These are phyloP conservation scores for Mycosarcoma mackinlayi DNA, from an alignment of 1,284 basidiomycete genomes.

Conservation along the genomic window DNA sequence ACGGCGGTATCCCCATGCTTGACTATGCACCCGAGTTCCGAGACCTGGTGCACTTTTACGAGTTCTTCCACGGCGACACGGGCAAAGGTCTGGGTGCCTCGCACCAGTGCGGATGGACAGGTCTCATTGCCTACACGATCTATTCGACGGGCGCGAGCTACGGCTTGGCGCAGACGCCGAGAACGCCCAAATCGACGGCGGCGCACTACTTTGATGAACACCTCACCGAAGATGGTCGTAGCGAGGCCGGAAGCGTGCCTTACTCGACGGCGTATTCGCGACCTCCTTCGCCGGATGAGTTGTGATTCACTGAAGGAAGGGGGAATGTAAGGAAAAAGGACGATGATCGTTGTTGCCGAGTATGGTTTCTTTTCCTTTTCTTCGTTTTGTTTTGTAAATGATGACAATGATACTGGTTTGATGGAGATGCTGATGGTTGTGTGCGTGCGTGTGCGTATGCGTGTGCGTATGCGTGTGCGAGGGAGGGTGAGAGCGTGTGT, in stretches of 20 bases:
- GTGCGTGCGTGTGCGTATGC: not conserved
- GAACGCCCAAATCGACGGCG: conserved; percentile 86
- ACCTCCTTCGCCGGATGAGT: conserved; percentile 62
- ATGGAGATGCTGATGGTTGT: too few species aligned
- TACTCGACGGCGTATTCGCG: conserved; percentile 53
- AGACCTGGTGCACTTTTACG: conserved; percentile 95
- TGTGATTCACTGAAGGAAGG: conserved; percentile 6
- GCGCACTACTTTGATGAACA: conserved; percentile 82
- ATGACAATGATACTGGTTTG: not conserved
- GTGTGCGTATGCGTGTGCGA: not conserved
- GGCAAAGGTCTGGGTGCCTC: conserved; percentile 89
- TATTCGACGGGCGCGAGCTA: conserved; percentile 75
- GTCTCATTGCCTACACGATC: conserved; percentile 44
- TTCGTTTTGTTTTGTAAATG: conserved; percentile 10
- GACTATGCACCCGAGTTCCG: conserved; percentile 95
- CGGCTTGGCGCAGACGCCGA: conserved; percentile 59
- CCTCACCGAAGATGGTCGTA: conserved; percentile 58
- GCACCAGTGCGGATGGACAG: conserved; percentile 94
- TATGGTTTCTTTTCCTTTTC: too few species aligned
- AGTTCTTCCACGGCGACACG: conserved; percentile 95
- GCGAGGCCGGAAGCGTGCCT: conserved; percentile 53
- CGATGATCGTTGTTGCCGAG: too few species aligned
- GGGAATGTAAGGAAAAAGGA: too few species aligned
- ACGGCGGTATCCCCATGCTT: conserved; percentile 87
- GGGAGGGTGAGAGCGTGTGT: not conserved